Percentiles rank a stretch among this genome's conserved stretches.
Evolutionary conservation across 345 rosid species (phyloP).

Genomic region (Eucalyptus cladocalyx): DNA sequence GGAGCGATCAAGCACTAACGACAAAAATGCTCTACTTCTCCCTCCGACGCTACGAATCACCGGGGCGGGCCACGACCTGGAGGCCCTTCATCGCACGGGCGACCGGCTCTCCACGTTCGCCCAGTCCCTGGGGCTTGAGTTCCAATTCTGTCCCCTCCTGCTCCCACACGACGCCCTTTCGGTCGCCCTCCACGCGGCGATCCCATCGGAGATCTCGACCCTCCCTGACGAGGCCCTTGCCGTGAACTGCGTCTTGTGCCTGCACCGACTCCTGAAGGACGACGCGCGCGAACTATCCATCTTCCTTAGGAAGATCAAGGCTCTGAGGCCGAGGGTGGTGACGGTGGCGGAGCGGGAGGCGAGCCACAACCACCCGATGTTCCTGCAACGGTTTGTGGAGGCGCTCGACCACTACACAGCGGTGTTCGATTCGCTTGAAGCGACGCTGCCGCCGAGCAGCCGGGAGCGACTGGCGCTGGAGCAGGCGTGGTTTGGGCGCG

Average conservation of each 20-base stretch:
- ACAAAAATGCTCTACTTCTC: background rate
- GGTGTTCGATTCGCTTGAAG: conserved; percentile 79
- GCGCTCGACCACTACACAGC: conserved; percentile 78
- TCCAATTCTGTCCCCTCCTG: conserved; percentile 71
- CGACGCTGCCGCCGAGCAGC: conserved; percentile 85
- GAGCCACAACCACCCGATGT: conserved; percentile 53
- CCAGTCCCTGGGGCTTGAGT: conserved; percentile 61
- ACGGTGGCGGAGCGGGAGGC: conserved; percentile 86
- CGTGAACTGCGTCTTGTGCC: conserved; percentile 65
- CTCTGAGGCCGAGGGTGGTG: conserved; percentile 61
- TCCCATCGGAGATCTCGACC: conserved; percentile 31
- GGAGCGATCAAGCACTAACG: conserved; percentile 19
- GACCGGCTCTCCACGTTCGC: conserved; percentile 81
- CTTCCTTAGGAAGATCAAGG: conserved; percentile 53
- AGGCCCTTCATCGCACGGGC: conserved; percentile 57
- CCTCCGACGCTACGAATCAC: conserved; percentile 81
- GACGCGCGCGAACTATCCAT: conserved; percentile 28
- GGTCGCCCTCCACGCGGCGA: conserved; percentile 10
- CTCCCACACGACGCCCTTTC: conserved; percentile 35
- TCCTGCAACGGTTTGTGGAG: conserved; percentile 59
- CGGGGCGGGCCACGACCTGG: conserved; percentile 63
- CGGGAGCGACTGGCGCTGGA: conserved; percentile 72
- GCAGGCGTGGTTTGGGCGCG: conserved; percentile 80
- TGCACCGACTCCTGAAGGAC: conserved; percentile 48
- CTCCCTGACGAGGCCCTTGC: conserved; percentile 63